Conservation (phyloP, 176 grass and related monocot species). For the Avena sativa region DNA sequence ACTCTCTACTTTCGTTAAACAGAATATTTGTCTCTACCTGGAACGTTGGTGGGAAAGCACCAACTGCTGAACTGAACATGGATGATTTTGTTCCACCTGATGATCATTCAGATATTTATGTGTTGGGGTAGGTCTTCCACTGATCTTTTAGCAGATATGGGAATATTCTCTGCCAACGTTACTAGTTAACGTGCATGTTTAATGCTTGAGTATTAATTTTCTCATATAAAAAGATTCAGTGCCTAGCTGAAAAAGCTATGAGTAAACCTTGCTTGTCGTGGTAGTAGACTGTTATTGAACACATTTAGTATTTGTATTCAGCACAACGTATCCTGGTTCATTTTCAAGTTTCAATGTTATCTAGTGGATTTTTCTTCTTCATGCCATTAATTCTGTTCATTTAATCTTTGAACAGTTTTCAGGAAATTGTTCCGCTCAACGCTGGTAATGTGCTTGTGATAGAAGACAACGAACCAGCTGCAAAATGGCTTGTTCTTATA, state of each 20-base stretch:
- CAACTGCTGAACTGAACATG: slow-evolving; percentile 65
- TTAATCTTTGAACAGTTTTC: slow-evolving; percentile 78
- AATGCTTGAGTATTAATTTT: slow-evolving; percentile 6
- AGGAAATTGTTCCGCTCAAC: slow-evolving; percentile 96
- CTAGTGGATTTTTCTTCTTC: not conserved
- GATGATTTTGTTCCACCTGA: slow-evolving; percentile 75
- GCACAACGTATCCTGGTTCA: not conserved
- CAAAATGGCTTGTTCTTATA: slow-evolving; percentile 87
- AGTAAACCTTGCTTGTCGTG: not conserved
- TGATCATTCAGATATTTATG: slow-evolving; percentile 89
- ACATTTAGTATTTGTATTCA: slow-evolving; percentile 26
- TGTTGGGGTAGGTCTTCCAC: slow-evolving; percentile 71
- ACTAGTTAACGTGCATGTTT: not conserved
- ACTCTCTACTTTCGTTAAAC: slow-evolving; percentile 25
- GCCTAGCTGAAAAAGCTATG: not conserved
- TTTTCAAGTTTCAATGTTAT: slow-evolving; percentile 26
- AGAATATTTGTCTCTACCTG: slow-evolving; percentile 95
- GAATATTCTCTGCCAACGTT: not conserved
- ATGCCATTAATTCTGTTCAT: slow-evolving; percentile 19
- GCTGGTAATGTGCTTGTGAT: slow-evolving; percentile 84
- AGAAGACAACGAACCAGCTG: slow-evolving; percentile 81
- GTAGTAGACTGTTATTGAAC: not conserved
- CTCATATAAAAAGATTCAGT: slow-evolving; percentile 17
- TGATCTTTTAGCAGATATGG: not conserved
- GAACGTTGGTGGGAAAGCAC: slow-evolving; percentile 95